Evolutionary conservation across 192 early-diverging fungal genomes (phyloP).

Genomic region (Pecoramyces ruminantium): DNA sequence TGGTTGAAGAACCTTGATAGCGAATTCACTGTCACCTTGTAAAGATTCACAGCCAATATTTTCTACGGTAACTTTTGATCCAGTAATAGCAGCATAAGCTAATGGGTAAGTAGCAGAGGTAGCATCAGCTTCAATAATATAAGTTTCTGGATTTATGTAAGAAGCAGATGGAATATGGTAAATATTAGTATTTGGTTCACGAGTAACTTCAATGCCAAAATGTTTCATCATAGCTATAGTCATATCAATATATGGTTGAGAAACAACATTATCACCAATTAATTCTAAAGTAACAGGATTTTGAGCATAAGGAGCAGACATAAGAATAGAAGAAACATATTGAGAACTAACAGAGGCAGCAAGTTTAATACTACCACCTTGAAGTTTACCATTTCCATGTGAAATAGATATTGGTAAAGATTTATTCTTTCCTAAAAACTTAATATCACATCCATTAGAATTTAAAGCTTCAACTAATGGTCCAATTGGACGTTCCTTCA

Average conservation of each 20-base stretch:
- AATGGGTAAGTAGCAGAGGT: slow-evolving; percentile 94
- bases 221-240: slow-evolving; percentile 90
- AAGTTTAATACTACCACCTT: slow-evolving; percentile 73
- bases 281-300: slow-evolving; percentile 62
- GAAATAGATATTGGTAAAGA: slow-evolving; percentile 72
- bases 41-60: slow-evolving; percentile 86
- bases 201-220: slow-evolving; percentile 70
- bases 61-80: slow-evolving; percentile 64
- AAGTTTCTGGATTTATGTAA: slow-evolving; percentile 68
- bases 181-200: slow-evolving; percentile 46
- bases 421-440: slow-evolving; percentile 61
- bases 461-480: slow-evolving; percentile 72
- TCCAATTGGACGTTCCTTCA: slow-evolving; percentile 91
- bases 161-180: slow-evolving; percentile 64
- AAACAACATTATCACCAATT: slow-evolving; percentile 83
- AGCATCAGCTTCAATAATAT: slow-evolving; percentile 90
- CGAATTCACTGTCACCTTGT: slow-evolving; percentile 84
- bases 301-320: slow-evolving; percentile 85
- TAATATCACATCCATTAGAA: slow-evolving; percentile 59
- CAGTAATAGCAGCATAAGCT: slow-evolving; percentile 91
- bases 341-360: slow-evolving; percentile 90
- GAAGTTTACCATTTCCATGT: slow-evolving; percentile 50
- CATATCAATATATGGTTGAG: slow-evolving; percentile 98
- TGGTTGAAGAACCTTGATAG: slow-evolving; percentile 67
- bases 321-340: slow-evolving; percentile 91